A percentile compares a stretch with the other conserved stretches of the same genome.
These are phyloP conservation scores for Vicia faba DNA, from an alignment of 306 rosid species.

Conservation along the genomic window DNA sequence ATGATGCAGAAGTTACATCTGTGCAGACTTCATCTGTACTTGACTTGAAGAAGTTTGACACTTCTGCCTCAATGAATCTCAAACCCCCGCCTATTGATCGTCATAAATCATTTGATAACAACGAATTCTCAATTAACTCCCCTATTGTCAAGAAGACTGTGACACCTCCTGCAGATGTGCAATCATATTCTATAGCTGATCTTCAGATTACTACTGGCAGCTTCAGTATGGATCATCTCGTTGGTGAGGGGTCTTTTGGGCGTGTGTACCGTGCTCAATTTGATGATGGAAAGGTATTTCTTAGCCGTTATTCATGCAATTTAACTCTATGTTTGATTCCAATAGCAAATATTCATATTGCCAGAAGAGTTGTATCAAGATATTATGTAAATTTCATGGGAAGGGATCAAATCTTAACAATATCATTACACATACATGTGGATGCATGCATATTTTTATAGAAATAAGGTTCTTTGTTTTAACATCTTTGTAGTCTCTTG, in stretches of 20 bases:
- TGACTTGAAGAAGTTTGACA: constrained; percentile 60
- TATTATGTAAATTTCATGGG: constrained; percentile 2
- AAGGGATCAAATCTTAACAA: constrained; percentile 24
- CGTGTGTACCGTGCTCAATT: constrained; percentile 90
- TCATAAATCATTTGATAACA: constrained; percentile 79
- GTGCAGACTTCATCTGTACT: constrained; percentile 56
- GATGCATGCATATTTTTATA: constrained; percentile 2
- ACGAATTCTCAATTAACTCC: constrained; percentile 65
- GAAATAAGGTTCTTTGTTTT: constrained; percentile 6
- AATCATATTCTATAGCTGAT: constrained; percentile 79
- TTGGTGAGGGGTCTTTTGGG: constrained; percentile 94
- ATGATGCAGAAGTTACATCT: constrained; percentile 70
- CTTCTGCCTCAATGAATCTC: constrained; percentile 67
- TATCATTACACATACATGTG: background rate
- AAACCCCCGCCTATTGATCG: constrained; percentile 94
- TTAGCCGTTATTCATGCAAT: constrained; percentile 25
- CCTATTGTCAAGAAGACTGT: constrained; percentile 58
- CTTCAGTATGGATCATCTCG: constrained; percentile 82
- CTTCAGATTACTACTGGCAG: constrained; percentile 94
- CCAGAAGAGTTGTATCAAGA: constrained; percentile 12
- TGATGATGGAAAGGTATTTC: constrained; percentile 78
- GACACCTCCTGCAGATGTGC: constrained; percentile 63
- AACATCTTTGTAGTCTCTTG: constrained; percentile 4
- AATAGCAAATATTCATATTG: constrained; percentile 17
- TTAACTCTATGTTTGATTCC: constrained; percentile 27